Evolutionary conservation across 495 filamentous ascomycete species (phyloP), one percentile per base, ranked within the genome.

Genomic region (Aspergillus asperescens): DNA sequence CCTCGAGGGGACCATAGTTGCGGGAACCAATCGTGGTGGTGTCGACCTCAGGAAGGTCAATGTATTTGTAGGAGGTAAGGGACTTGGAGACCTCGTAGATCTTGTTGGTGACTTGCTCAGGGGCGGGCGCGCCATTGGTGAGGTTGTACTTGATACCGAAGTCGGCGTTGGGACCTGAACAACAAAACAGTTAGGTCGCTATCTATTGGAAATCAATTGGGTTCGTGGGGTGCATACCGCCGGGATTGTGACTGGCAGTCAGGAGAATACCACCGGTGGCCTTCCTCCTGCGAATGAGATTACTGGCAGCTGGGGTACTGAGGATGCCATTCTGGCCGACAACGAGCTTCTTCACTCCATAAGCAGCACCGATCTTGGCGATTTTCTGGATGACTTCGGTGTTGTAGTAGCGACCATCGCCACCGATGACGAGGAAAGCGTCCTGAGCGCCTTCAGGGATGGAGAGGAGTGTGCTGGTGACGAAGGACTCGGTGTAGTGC

Each of bases 61-160:
- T 81, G 58, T 92, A 86, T 67, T 96, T 96, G 81, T 97, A 97
- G 50, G 87, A 87, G 15, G 80, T 88, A 56, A 97, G 79, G 48
- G 79, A 81, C 76, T 95, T 96, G 56, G 93, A 88, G 32, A 85
- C 80, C 46, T 90, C 87, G 76, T 79, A 97, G 65, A 98, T 97
- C 77, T 95, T 95, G 81, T 98, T 94, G 54, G 93, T 98, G 52
- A 98, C 88, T 20, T 84, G 82, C 65, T 98, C 93, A 12, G 93
- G 93, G 45, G 93, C 93, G 19, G 93, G 93, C 24, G 90, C 93
- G 54, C 93, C 93, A 66, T 97, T 97, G 62, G 87, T 70, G 43
- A 98, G 78, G 78, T 98, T 98, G 79, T 98, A 98, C 75, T 98
- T 98, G 84, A 98, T 97, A 50, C 93, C 93, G 52, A 97, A 97